Conservation (phyloP, 805 yeast genomes). For the Sungouiella blattae region DNA sequence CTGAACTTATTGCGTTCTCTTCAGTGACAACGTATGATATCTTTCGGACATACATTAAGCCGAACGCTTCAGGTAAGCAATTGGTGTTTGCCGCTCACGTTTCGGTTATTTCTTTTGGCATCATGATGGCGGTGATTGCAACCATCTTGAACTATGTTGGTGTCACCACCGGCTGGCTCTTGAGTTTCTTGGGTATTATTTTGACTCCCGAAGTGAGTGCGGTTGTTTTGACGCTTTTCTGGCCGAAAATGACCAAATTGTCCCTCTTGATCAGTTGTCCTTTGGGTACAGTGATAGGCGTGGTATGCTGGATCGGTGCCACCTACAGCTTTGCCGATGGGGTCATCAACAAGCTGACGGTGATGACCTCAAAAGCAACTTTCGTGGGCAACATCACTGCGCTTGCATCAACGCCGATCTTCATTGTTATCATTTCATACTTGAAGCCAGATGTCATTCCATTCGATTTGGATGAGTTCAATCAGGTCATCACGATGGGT, state of each 20-base stretch:
- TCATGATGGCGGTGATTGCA: conserved; percentile 32
- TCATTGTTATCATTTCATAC: conserved; percentile 19
- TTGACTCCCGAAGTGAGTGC: conserved; percentile 35
- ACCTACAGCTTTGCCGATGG: conserved; percentile 4
- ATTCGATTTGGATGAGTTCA: conserved; percentile 23
- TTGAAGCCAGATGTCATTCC: conserved; percentile 13
- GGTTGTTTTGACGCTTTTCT: conserved; percentile 33
- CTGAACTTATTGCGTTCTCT: conserved; percentile 41
- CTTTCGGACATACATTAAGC: conserved; percentile 37
- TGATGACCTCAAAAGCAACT: conserved; percentile 4
- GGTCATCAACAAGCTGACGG: conserved; percentile 4
- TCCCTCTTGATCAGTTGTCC: conserved; percentile 20
- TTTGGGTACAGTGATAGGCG: conserved; percentile 17
- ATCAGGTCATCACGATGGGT: conserved; percentile 14
- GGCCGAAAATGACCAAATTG: conserved; percentile 24
- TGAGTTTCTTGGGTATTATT: conserved; percentile 37
- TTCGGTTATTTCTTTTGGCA: conserved; percentile 39
- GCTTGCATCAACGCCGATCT: conserved; percentile 14
- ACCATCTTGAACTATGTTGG: conserved; percentile 40
- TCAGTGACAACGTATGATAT: conserved; percentile 39
- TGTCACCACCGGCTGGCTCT: conserved; percentile 39
- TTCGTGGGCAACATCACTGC: conserved; percentile 7
- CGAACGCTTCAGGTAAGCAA: conserved; percentile 35
- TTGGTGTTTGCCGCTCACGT: conserved; percentile 32
- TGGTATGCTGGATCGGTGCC: conserved; percentile 20